These are phyloP conservation scores for Rhodocollybia butyracea DNA, from an alignment of 768 basidiomycete genomes.

Conservation along the genomic window DNA sequence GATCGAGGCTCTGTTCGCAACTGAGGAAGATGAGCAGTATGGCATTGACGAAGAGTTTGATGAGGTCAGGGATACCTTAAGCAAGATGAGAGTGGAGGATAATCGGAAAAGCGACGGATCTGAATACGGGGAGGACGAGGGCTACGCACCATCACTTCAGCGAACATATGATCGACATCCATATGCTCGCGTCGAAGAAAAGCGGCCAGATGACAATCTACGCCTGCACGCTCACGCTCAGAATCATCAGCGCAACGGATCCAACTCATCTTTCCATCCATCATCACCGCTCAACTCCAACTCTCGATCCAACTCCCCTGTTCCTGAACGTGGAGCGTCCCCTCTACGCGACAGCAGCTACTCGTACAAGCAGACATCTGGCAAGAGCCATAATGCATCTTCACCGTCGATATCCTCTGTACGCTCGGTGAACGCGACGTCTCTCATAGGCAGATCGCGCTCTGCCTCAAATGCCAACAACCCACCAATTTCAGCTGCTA, in stretches of 20 bases:
- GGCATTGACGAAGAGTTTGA: conserved; percentile 34
- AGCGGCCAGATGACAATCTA: conserved; percentile 34
- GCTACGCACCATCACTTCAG: conserved; percentile 42
- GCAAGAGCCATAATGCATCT: conserved; percentile 19
- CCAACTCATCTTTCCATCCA: conserved; percentile 42
- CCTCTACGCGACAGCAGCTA: conserved; percentile 17
- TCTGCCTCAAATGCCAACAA: conserved; percentile 61
- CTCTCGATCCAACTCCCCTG: conserved; percentile 34
- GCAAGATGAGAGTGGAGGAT: conserved; percentile 44
- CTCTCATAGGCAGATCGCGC: conserved; percentile 45
- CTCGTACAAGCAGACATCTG: neutral
- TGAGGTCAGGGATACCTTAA: conserved; percentile 48
- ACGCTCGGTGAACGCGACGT: conserved; percentile 46
- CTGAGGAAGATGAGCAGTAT: conserved; percentile 32
- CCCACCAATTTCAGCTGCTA: conserved; percentile 73
- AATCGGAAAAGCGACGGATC: conserved; percentile 59
- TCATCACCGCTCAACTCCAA: conserved; percentile 31
- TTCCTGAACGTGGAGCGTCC: conserved; percentile 34
- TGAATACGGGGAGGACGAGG: conserved; percentile 58
- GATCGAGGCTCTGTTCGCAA: conserved; percentile 51
- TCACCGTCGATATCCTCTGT: conserved; percentile 47
- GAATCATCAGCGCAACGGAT: conserved; percentile 50
- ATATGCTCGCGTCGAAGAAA: conserved; percentile 30
- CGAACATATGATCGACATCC: conserved; percentile 38
- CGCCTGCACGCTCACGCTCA: conserved; percentile 42